A percentile compares a stretch with the other conserved stretches of the same genome.
phyloP scores from a whole-genome alignment of 2,329 filamentous ascomycete genomes.

The Monilinia fructicola region DNA sequence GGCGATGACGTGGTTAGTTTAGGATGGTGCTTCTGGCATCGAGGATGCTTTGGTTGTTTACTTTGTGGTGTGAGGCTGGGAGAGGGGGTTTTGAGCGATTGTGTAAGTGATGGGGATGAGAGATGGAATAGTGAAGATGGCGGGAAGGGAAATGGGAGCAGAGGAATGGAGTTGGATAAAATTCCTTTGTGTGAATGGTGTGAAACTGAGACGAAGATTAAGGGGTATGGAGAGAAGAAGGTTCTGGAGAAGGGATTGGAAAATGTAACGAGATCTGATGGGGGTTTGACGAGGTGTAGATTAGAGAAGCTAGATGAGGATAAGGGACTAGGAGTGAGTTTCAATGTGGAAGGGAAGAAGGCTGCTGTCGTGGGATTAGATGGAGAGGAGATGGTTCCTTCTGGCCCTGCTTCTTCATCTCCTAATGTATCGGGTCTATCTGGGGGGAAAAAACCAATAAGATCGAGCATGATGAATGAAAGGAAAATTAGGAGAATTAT shows the following conservation, averaged over 20 bases:
- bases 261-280: constrained; percentile 48
- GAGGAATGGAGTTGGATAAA: constrained; percentile 46
- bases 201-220: constrained; percentile 41
- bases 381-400: constrained; percentile 16
- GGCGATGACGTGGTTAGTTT: constrained; percentile 56
- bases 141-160: constrained; percentile 18
- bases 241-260: constrained; percentile 47
- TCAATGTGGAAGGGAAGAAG: not conserved
- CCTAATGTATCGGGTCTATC: not conserved
- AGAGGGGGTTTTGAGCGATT: constrained; percentile 17
- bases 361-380: constrained; percentile 15
- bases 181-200: constrained; percentile 54
- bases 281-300: constrained; percentile 48
- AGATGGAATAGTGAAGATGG: constrained; percentile 18
- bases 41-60: constrained; percentile 56
- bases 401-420: not conserved
- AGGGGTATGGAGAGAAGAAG: constrained; percentile 35
- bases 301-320: constrained; percentile 44
- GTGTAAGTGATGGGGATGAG: not conserved
- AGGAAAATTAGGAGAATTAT: constrained; percentile 25
- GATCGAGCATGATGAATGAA: constrained; percentile 23
- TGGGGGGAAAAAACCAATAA: constrained; percentile 4
- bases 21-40: constrained; percentile 63
- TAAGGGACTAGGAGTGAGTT: not conserved
- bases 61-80: constrained; percentile 48